A percentile compares a stretch with the other conserved stretches of the same genome.
phyloP scores from a whole-genome alignment of 768 basidiomycete genomes.

The Amanita brunnescens region DNA sequence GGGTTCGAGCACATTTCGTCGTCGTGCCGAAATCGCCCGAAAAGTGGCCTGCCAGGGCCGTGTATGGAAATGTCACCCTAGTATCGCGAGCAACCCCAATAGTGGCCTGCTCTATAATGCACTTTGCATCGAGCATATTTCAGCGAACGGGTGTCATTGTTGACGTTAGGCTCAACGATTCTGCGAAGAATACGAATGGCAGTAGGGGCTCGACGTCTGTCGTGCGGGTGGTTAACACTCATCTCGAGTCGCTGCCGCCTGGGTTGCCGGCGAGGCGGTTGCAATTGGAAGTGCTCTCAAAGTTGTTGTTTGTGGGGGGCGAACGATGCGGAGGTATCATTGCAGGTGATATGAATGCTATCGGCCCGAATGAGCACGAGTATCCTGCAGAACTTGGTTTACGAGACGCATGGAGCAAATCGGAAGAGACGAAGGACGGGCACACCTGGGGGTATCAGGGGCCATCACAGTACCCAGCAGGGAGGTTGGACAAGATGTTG shows the following conservation, averaged over 20 bases:
- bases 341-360: conserved; percentile 68
- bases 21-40: conserved; percentile 44
- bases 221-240: conserved; percentile 64
- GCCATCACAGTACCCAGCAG: conserved; percentile 33
- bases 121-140: conserved; percentile 43
- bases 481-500: conserved; percentile 58
- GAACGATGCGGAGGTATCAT: conserved; percentile 50
- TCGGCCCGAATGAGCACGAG: conserved; percentile 34
- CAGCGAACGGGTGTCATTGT: conserved; percentile 42
- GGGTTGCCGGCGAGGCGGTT: conserved; percentile 34
- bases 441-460: conserved; percentile 71
- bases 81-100: conserved; percentile 50
- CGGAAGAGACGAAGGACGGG: conserved; percentile 34
- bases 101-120: conserved; percentile 37
- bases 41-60: conserved; percentile 43
- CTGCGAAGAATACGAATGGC: conserved; percentile 32
- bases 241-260: conserved; percentile 53
- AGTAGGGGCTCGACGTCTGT: conserved; percentile 34
- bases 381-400: conserved; percentile 40
- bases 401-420: conserved; percentile 49
- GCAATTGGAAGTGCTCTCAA: conserved; percentile 47
- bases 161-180: conserved; percentile 17
- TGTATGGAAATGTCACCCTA: conserved; percentile 66
- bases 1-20: conserved; percentile 54
- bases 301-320: conserved; percentile 35